Evolutionary conservation across 768 basidiomycete genomes (phyloP), one percentile per base, ranked within the genome.

Genomic region (Mrakia hoshinonis): DNA sequence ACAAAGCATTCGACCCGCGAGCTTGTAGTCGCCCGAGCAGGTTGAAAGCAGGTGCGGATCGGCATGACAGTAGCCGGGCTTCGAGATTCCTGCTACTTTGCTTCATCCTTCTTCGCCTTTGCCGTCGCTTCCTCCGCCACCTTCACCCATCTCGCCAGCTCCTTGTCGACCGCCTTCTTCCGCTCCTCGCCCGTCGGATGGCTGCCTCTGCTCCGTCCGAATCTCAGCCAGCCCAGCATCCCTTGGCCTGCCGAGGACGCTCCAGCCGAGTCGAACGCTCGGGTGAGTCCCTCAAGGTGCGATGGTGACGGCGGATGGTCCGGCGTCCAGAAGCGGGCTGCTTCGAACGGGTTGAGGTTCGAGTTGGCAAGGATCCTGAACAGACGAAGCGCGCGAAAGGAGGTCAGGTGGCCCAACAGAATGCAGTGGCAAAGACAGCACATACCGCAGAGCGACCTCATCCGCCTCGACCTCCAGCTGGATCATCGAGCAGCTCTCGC

Each of bases 381-480:
- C n/a, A 58, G 39, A 24, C 55, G 34, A 18, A 54, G 46, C 70
- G 1, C 29, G 34, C 15, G 13, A 1, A 4, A 18, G 10, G n/a
- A 7, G 38, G 62, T 7, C 36, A 20, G 34, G n/a, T 11, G 24
- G 13, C 24, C 4, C 49, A 46, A 36, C n/a, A 47, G n/a, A 18
- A 46, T 36, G 39, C 73, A 68, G 47, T 55, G 26, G 48, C 24
- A 49, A 26, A n/a, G 20, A 10, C 47, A 22, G n/a, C 15, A 76
- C 83, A 67, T 73, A 90, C 90, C 91, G 84, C 9, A 88, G 84
- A 15, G 91, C 92, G 47, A 94, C 92, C 39, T 91, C 80, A 77
- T 97, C 93, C 18, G 93, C 95, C 78, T 99, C 95, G 18, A 90
- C 85, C 79, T 99, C 95, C 78, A 97, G 90, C 55, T 84, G 83